These are phyloP conservation scores for Eustoma russellianum DNA, from an alignment of 257 asterid species.

Conservation along the genomic window DNA sequence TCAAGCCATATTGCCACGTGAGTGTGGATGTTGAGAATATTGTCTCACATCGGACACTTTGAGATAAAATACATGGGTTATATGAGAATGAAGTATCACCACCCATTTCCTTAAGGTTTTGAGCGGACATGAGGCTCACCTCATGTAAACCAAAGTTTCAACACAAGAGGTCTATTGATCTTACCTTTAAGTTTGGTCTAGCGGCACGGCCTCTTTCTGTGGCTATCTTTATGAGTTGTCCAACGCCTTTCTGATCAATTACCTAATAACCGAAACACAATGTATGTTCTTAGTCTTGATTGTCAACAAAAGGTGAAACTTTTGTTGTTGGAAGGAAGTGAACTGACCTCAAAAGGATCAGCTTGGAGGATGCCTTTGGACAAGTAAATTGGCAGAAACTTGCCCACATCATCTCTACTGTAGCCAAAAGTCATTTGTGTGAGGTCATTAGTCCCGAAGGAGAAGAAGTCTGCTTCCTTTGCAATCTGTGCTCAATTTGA, in stretches of 20 bases:
- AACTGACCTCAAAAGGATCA: slow-evolving; percentile 92
- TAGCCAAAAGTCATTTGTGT: slow-evolving; percentile 98
- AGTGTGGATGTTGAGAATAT: too few relatives aligned
- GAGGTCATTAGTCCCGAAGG: slow-evolving; percentile 93
- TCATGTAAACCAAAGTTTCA: too few relatives aligned
- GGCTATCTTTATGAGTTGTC: slow-evolving; percentile 83
- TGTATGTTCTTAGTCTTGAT: not conserved
- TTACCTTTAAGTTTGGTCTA: slow-evolving; percentile 81
- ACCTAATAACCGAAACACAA: too few relatives aligned
- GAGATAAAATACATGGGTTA: too few relatives aligned
- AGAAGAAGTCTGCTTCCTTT: slow-evolving; percentile 91
- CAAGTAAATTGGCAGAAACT: slow-evolving; percentile 77
- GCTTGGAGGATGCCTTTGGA: slow-evolving; percentile 88
- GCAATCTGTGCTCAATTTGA: slow-evolving; percentile 46
- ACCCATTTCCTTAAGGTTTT: too few relatives aligned
- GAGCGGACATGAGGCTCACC: too few relatives aligned
- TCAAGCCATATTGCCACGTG: too few relatives aligned
- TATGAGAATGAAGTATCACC: too few relatives aligned
- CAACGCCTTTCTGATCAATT: slow-evolving; percentile 88
- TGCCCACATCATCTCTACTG: slow-evolving; percentile 95
- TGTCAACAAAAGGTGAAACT: slow-evolving; percentile 1
- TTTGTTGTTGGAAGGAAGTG: not conserved
- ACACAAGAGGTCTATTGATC: too few relatives aligned
- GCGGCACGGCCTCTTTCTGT: slow-evolving; percentile 82
- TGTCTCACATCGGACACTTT: too few relatives aligned